Conservation (phyloP, 768 basidiomycete genomes). For the Crepidotus variabilis region DNA sequence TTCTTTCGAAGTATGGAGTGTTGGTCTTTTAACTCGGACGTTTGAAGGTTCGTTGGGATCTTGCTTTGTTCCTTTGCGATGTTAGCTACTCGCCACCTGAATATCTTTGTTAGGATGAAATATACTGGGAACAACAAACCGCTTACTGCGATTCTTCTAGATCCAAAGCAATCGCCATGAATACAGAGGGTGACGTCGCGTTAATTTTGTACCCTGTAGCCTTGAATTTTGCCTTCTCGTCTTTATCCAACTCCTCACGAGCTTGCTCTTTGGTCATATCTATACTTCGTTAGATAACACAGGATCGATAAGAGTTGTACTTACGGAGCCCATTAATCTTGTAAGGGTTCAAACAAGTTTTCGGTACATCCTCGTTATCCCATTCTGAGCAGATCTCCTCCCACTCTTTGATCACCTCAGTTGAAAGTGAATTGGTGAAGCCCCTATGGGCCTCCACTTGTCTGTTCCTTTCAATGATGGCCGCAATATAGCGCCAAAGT, state of each 20-base stretch:
- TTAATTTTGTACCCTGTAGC: neutral
- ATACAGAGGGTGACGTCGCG: neutral
- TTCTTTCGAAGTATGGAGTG: neutral
- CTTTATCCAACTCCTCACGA: slow-evolving; percentile 7
- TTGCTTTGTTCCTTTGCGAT: neutral
- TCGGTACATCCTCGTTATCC: slow-evolving; percentile 8
- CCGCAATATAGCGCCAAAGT: slow-evolving; percentile 3
- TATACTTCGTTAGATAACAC: neutral
- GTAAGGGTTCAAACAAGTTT: slow-evolving; percentile 10
- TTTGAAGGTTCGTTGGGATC: neutral
- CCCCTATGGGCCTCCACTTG: slow-evolving; percentile 10
- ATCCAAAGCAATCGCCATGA: slow-evolving; percentile 10
- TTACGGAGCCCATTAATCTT: neutral
- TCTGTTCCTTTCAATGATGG: slow-evolving; percentile 7
- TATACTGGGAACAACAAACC: neutral
- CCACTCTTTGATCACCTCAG: slow-evolving; percentile 2
- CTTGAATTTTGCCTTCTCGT: slow-evolving; percentile 1
- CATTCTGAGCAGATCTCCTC: slow-evolving; percentile 6
- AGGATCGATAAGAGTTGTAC: neutral
- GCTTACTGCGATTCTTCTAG: slow-evolving; percentile 14
- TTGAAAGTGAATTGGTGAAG: neutral
- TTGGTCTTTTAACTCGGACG: neutral
- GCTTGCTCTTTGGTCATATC: slow-evolving; percentile 1
- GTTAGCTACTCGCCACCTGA: neutral
- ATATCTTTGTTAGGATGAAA: neutral